Percentiles rank a stretch among this genome's conserved stretches.
Evolutionary conservation across 495 filamentous ascomycete genomes (phyloP).

Genomic region (Penicillium herquei): DNA sequence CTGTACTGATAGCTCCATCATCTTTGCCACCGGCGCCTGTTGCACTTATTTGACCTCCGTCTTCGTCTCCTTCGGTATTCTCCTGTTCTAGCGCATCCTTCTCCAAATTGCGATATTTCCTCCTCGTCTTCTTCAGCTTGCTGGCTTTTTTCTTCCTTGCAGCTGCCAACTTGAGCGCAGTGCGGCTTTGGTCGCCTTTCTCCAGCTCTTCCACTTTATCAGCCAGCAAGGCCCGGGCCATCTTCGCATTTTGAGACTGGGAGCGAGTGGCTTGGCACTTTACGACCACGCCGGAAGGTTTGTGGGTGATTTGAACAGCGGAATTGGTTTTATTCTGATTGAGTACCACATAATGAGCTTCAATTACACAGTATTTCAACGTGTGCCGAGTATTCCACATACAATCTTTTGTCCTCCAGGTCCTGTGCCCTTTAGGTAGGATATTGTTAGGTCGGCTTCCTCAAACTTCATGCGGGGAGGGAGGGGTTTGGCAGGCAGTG

Average conservation of each 20-base stretch:
- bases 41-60: no score
- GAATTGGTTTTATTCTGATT: slow-evolving; percentile 93
- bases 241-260: slow-evolving; percentile 82
- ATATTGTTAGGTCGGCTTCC: slow-evolving; percentile 76
- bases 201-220: slow-evolving; percentile 69
- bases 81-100: slow-evolving; percentile 32
- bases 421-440: slow-evolving; percentile 87
- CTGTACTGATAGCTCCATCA: no score
- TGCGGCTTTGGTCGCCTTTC: slow-evolving; percentile 58
- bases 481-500: slow-evolving; percentile 51
- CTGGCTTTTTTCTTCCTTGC: slow-evolving; percentile 64
- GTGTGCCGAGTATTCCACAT: slow-evolving; percentile 7
- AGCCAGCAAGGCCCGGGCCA: slow-evolving; percentile 75
- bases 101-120: slow-evolving; percentile 59
- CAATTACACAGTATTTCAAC: not conserved
- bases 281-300: slow-evolving; percentile 83
- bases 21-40: no score
- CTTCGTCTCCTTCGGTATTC: not conserved
- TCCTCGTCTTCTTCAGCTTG: slow-evolving; percentile 60
- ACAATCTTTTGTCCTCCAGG: slow-evolving; percentile 95
- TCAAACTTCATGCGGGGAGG: slow-evolving; percentile 73
- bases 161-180: slow-evolving; percentile 52
- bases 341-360: not conserved
- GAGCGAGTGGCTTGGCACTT: slow-evolving; percentile 92
- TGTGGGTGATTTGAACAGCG: slow-evolving; percentile 89